phyloP scores from a whole-genome alignment of 345 rosid genomes.

The Arabis alpina region DNA sequence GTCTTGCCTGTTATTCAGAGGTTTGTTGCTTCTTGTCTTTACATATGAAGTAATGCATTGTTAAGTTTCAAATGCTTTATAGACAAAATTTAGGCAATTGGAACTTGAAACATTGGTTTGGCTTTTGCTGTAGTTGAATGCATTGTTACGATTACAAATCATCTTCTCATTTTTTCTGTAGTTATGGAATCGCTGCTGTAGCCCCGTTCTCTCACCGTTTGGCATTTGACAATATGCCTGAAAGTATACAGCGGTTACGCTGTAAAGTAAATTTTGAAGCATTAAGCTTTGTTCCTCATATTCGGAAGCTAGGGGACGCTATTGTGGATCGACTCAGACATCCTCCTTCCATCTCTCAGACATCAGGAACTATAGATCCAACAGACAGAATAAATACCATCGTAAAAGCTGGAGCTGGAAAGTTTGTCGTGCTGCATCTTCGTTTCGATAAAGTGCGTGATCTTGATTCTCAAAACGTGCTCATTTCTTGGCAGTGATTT shows the following conservation, averaged over 20 bases:
- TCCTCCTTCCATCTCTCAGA: constrained; percentile 47
- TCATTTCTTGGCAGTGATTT: background rate
- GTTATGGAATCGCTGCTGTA: constrained; percentile 89
- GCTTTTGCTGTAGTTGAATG: background rate
- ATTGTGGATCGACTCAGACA: constrained; percentile 68
- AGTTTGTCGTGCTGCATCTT: constrained; percentile 87
- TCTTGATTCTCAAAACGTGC: constrained; percentile 12
- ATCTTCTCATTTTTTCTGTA: constrained; percentile 39
- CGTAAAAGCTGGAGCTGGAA: constrained; percentile 56
- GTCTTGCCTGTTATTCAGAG: constrained; percentile 86
- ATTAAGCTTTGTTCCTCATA: constrained; percentile 64
- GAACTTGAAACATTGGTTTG: background rate
- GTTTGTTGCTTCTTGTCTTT: constrained; percentile 47
- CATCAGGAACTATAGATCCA: constrained; percentile 45
- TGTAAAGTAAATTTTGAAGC: constrained; percentile 97
- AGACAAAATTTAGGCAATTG: background rate
- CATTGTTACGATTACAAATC: constrained; percentile 3
- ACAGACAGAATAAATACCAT: constrained; percentile 45
- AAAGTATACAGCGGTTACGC: constrained; percentile 73
- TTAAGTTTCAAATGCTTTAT: background rate
- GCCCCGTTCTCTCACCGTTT: constrained; percentile 96
- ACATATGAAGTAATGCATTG: background rate
- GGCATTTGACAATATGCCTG: constrained; percentile 79
- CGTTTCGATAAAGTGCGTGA: constrained; percentile 88
- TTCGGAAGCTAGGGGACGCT: constrained; percentile 62